Conservation (phyloP, 176 grass and related monocot species). For the Eremochloa ophiuroides region DNA sequence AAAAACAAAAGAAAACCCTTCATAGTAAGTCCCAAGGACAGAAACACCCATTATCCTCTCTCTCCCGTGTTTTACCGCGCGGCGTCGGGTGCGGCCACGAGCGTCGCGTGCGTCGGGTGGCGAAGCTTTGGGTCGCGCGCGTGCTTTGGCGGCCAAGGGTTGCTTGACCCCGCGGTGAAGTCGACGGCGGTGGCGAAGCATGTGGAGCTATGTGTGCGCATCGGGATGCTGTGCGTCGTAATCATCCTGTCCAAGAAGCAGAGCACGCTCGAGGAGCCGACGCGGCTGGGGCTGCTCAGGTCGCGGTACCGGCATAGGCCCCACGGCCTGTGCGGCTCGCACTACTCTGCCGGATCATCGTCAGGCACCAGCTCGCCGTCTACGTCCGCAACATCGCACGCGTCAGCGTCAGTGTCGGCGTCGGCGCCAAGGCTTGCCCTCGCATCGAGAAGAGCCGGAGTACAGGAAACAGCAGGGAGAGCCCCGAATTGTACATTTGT, state of each 20-base stretch:
- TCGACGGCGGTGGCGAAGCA: conserved; percentile 45
- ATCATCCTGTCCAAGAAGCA: conserved; percentile 78
- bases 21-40: no score
- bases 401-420: conserved; percentile 34
- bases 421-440: conserved; percentile 40
- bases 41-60: no score
- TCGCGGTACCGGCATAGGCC: conserved; percentile 58
- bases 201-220: conserved; percentile 59
- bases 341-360: conserved; percentile 50
- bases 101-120: no score
- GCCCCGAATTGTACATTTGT: conserved; percentile 20
- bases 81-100: no score
- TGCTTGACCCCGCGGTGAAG: conserved; percentile 63
- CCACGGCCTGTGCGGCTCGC: conserved; percentile 22
- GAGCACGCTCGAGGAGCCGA: conserved; percentile 72
- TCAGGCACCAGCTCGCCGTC: conserved; percentile 47
- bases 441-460: background rate
- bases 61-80: no score
- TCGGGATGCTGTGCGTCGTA: conserved; percentile 81
- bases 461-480: background rate
- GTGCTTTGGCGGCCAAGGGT: no score
- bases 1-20: no score
- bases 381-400: conserved; percentile 30
- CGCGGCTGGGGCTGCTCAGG: conserved; percentile 45
- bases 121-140: no score